Conservation (phyloP, 352 stramenopile genomes). For the Pythium oligandrum region DNA sequence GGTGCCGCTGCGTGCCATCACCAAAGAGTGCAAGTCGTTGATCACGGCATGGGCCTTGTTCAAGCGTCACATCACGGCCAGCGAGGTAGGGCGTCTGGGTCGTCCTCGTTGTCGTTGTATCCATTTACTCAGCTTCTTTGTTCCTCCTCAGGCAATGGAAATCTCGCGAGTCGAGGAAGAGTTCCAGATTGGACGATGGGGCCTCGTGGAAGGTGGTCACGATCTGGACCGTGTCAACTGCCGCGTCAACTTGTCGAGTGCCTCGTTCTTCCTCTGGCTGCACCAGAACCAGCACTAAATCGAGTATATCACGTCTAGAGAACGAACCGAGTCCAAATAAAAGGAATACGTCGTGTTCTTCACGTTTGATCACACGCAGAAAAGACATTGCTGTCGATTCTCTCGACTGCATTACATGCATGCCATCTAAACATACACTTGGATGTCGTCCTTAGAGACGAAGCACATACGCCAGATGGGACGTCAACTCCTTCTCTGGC, state of each 20-base stretch:
- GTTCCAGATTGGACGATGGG: conserved; percentile 87
- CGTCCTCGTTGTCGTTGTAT: background rate
- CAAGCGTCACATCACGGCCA: conserved; percentile 81
- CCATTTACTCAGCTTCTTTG: background rate
- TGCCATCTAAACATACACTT: background rate
- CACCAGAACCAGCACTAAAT: conserved; percentile 62
- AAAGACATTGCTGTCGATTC: background rate
- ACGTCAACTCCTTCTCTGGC: conserved; percentile 45
- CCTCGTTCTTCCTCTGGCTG: conserved; percentile 81
- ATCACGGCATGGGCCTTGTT: conserved; percentile 77
- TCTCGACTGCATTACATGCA: background rate
- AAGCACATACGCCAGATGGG: conserved; percentile 50
- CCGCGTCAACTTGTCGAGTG: conserved; percentile 74
- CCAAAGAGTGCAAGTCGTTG: conserved; percentile 88
- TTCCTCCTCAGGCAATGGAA: conserved; percentile 49
- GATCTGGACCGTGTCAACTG: conserved; percentile 88
- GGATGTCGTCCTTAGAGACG: conserved; percentile 15
- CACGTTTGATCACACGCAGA: background rate
- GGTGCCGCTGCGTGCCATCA: conserved; percentile 62
- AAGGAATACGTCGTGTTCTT: background rate
- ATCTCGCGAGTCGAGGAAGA: conserved; percentile 82
- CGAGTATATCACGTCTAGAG: background rate
- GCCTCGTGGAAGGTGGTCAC: conserved; percentile 84
- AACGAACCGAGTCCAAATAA: conserved; percentile 1
- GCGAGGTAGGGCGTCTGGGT: conserved; percentile 29